Evolutionary conservation across 208 protist genomes (phyloP).

Genomic region (Kentomonas sorsogonicus): DNA sequence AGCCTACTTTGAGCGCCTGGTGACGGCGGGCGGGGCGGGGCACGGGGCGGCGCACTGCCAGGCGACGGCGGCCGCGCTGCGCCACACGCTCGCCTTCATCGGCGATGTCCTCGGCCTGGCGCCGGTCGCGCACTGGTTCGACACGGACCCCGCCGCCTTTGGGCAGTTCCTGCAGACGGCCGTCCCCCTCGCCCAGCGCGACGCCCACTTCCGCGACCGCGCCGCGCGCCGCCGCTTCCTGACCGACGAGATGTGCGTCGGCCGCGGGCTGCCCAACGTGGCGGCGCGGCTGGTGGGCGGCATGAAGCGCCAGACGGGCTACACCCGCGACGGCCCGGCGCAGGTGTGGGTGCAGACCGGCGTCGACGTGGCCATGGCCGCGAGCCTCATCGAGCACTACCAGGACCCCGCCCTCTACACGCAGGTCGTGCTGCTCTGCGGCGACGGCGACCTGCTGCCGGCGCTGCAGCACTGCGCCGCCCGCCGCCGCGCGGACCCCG

Average conservation of each 20-base stretch:
- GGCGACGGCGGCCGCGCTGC: slow-evolving; percentile 38
- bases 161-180: slow-evolving; percentile 71
- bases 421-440: slow-evolving; percentile 81
- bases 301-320: slow-evolving; percentile 74
- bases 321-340: slow-evolving; percentile 62
- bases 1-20: slow-evolving; percentile 80
- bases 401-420: slow-evolving; percentile 54
- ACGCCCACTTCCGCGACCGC: slow-evolving; percentile 46
- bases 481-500: slow-evolving; percentile 31
- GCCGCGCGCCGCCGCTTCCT: slow-evolving; percentile 51
- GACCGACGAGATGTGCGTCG: slow-evolving; percentile 80
- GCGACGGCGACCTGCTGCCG: slow-evolving; percentile 73
- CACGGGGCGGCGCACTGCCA: slow-evolving; percentile 48
- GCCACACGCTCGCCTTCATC: slow-evolving; percentile 65
- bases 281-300: slow-evolving; percentile 72
- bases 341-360: slow-evolving; percentile 83
- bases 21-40: slow-evolving; percentile 20
- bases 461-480: slow-evolving; percentile 77
- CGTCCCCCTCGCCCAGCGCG: slow-evolving; percentile 60
- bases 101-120: slow-evolving; percentile 73
- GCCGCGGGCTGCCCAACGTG: slow-evolving; percentile 59
- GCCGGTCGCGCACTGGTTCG: slow-evolving; percentile 81
- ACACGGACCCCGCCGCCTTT: slow-evolving; percentile 73
- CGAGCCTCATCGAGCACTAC: slow-evolving; percentile 72
- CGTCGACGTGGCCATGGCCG: slow-evolving; percentile 79